Conservation (phyloP, 1,284 basidiomycete genomes). For the Pseudozyma thailandica region DNA sequence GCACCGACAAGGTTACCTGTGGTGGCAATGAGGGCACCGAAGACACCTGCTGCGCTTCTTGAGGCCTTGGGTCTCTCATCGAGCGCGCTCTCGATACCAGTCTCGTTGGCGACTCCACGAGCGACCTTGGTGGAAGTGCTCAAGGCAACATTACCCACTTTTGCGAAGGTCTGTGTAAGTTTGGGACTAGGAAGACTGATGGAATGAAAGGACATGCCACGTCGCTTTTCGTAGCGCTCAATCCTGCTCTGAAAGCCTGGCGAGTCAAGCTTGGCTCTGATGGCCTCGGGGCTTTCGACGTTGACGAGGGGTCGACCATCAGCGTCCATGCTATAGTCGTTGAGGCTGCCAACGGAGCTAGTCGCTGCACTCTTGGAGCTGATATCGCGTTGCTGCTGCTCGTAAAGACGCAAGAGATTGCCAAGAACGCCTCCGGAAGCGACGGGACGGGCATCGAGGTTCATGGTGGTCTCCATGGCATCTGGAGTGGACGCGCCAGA, state of each 20-base stretch:
- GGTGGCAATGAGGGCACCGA: conserved; percentile 79
- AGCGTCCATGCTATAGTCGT: conserved; percentile 25
- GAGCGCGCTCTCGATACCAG: conserved; percentile 58
- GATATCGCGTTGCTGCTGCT: conserved; percentile 60
- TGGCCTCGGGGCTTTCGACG: conserved; percentile 16
- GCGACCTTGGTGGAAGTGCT: conserved; percentile 48
- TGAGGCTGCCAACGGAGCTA: conserved; percentile 40
- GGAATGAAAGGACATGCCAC: conserved; percentile 29
- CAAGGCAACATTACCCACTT: conserved; percentile 38
- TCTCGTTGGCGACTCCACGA: conserved; percentile 59
- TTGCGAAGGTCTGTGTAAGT: conserved; percentile 45
- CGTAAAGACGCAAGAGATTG: conserved; percentile 65
- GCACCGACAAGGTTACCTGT: conserved; percentile 73
- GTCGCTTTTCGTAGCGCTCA: conserved; percentile 35
- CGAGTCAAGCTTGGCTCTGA: conserved; percentile 23
- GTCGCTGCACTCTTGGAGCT: conserved; percentile 26
- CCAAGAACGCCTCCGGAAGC: conserved; percentile 61
- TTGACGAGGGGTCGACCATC: conserved; percentile 16
- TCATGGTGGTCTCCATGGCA: conserved; percentile 54
- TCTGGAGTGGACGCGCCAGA: conserved; percentile 63
- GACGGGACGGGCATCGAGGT: conserved; percentile 62
- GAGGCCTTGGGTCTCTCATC: conserved; percentile 72
- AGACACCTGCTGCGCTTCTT: conserved; percentile 75
- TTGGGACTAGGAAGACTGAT: conserved; percentile 43
- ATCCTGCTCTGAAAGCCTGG: conserved; percentile 25